Percentiles rank a stretch among this genome's conserved stretches.
Evolutionary conservation across 2,329 filamentous ascomycete species (phyloP).

Genomic region (Epichloe elymi): DNA sequence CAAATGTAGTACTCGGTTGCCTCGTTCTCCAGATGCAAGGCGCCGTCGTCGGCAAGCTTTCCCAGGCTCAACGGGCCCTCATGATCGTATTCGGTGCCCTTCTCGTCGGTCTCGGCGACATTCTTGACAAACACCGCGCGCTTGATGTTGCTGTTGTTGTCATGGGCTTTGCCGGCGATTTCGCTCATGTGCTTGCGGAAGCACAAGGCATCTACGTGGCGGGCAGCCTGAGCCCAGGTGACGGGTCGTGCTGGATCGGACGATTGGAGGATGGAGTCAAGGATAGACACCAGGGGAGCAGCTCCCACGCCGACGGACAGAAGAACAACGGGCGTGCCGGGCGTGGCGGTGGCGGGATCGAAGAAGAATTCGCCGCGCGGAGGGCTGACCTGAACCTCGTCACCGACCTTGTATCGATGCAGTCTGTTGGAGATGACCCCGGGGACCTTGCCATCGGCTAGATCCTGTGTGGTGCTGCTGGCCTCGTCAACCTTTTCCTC

Average conservation of each 20-base stretch:
- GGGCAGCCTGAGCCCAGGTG: conserved; percentile 50
- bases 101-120: conserved; percentile 25
- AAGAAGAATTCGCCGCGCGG: conserved; percentile 51
- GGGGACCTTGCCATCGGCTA: conserved; percentile 21
- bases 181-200: conserved; percentile 38
- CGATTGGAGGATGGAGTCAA: conserved; percentile 36
- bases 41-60: conserved; percentile 31
- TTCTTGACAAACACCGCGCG: conserved; percentile 38
- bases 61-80: conserved; percentile 42
- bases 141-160: conserved; percentile 14
- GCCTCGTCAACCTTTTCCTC: conserved; percentile 29
- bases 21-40: conserved; percentile 38
- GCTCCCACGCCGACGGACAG: conserved; percentile 57
- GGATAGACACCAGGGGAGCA: conserved; percentile 52
- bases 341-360: conserved; percentile 28
- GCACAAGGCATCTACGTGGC: conserved; percentile 35
- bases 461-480: conserved; percentile 17
- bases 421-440: conserved; percentile 42
- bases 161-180: conserved; percentile 17
- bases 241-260: conserved; percentile 29
- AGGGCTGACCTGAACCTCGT: conserved; percentile 40
- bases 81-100: conserved; percentile 43
- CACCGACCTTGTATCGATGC: conserved; percentile 35
- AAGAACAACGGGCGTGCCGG: conserved; percentile 45
- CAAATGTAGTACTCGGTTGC: conserved; percentile 54